Conservation (phyloP, 257 asterid genomes). For the Schizonepeta tenuifolia region DNA sequence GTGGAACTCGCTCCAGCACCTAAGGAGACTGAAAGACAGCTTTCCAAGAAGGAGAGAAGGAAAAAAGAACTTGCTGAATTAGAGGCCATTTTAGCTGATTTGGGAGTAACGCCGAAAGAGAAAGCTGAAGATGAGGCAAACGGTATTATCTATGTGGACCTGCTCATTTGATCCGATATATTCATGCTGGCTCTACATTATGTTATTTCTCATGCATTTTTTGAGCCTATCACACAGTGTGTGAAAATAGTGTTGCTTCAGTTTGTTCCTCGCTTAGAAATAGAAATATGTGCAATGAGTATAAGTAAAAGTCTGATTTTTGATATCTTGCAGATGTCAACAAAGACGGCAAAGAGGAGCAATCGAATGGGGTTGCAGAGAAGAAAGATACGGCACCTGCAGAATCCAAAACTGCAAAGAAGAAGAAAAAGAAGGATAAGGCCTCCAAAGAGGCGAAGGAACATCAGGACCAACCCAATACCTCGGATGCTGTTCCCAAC, state of each 20-base stretch:
- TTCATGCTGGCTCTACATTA: background rate
- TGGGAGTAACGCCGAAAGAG: constrained; percentile 60
- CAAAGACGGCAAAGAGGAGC: constrained; percentile 55
- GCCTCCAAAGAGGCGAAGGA: constrained; percentile 70
- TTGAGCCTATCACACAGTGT: background rate
- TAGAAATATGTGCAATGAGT: background rate
- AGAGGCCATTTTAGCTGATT: constrained; percentile 90
- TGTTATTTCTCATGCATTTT: background rate
- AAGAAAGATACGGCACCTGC: constrained; percentile 64
- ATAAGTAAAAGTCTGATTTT: background rate
- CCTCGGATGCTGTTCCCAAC: constrained; percentile 42
- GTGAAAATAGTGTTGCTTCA: constrained; percentile 4
- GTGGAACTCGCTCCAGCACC: constrained; percentile 59
- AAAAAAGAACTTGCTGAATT: constrained; percentile 97
- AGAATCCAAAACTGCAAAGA: constrained; percentile 84
- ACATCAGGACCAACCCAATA: constrained; percentile 53
- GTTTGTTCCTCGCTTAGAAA: background rate
- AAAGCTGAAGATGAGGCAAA: constrained; percentile 60
- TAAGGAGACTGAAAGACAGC: constrained; percentile 86
- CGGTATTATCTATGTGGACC: constrained; percentile 45
- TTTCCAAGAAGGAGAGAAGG: constrained; percentile 92
- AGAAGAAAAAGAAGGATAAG: constrained; percentile 93
- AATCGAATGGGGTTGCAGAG: constrained; percentile 49
- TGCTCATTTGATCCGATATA: background rate
- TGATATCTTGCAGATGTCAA: constrained; percentile 40